Conservation (phyloP, 495 filamentous ascomycete species). For the Achaetomiella virescens region DNA sequence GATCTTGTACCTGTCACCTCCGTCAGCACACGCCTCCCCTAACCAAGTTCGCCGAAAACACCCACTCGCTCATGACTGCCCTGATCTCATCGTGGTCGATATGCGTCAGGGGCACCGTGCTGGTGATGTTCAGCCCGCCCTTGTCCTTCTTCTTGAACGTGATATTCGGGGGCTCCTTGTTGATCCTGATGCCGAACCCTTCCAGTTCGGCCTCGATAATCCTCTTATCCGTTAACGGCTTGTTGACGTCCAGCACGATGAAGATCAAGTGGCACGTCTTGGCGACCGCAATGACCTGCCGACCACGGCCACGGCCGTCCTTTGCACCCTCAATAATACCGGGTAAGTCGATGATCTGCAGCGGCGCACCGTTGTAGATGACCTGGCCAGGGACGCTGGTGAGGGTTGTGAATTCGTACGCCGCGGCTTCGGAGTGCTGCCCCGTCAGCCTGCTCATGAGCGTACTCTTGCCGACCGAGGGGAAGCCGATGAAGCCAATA, state of each 20-base stretch:
- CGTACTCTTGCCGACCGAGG: slow-evolving; percentile 96
- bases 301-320: slow-evolving; percentile 95
- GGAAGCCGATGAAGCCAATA: slow-evolving; percentile 83
- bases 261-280: slow-evolving; percentile 99
- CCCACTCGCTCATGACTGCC: slow-evolving; percentile 81
- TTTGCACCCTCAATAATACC: slow-evolving; percentile 99
- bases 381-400: slow-evolving; percentile 97
- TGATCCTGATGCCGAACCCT: slow-evolving; percentile 95
- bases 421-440: slow-evolving; percentile 93
- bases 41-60: not conserved
- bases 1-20: slow-evolving; percentile 62
- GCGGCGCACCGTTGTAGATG: slow-evolving; percentile 88
- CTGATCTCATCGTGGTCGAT: slow-evolving; percentile 94
- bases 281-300: slow-evolving; percentile 96
- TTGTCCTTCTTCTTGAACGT: slow-evolving; percentile 99
- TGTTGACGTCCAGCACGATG: slow-evolving; percentile 98
- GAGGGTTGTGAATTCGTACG: slow-evolving; percentile 97
- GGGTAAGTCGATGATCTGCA: slow-evolving; percentile 97
- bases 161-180: slow-evolving; percentile 95
- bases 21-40: slow-evolving; percentile 2
- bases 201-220: slow-evolving; percentile 96
- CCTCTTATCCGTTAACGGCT: slow-evolving; percentile 93
- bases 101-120: slow-evolving; percentile 83
- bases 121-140: slow-evolving; percentile 90
- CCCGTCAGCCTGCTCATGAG: slow-evolving; percentile 92